Evolutionary conservation across 768 basidiomycete genomes (phyloP).

Genomic region (Suillus subluteus): DNA sequence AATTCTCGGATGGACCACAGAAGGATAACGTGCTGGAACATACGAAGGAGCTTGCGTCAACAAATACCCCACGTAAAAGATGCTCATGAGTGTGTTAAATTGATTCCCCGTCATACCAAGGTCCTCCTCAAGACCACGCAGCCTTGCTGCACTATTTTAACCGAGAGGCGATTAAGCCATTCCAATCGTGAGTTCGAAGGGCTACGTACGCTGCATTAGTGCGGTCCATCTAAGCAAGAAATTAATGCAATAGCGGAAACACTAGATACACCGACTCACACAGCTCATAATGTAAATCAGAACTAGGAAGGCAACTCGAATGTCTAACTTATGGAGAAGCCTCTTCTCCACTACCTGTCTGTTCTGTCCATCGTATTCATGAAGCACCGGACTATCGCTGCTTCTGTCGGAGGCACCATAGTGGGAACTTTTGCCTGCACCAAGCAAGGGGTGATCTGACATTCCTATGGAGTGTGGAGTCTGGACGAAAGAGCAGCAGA

Average conservation of each 20-base stretch:
- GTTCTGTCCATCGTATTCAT: constrained; percentile 21
- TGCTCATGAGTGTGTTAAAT: constrained; percentile 68
- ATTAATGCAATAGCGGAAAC: constrained; percentile 5
- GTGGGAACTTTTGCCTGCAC: neutral
- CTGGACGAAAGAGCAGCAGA: neutral
- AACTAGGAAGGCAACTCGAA: constrained; percentile 46
- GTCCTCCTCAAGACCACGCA: constrained; percentile 71
- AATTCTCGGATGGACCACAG: neutral
- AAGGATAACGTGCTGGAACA: constrained; percentile 27
- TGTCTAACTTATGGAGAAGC: constrained; percentile 47
- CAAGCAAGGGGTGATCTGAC: neutral
- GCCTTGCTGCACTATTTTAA: constrained; percentile 60
- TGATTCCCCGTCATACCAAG: constrained; percentile 61
- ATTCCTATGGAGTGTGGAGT: neutral
- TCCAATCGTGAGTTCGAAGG: neutral
- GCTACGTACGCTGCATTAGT: constrained; percentile 62
- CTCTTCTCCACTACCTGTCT: constrained; percentile 47
- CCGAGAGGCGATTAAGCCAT: neutral
- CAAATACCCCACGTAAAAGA: constrained; percentile 71
- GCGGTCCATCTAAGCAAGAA: constrained; percentile 56
- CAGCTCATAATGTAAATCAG: constrained; percentile 52
- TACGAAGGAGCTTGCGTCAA: constrained; percentile 77
- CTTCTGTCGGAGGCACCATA: neutral
- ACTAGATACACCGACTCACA: constrained; percentile 30
- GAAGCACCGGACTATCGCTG: neutral